Evolutionary conservation across 2,329 filamentous ascomycete genomes (phyloP).

Genomic region (Samsoniella hepiali): DNA sequence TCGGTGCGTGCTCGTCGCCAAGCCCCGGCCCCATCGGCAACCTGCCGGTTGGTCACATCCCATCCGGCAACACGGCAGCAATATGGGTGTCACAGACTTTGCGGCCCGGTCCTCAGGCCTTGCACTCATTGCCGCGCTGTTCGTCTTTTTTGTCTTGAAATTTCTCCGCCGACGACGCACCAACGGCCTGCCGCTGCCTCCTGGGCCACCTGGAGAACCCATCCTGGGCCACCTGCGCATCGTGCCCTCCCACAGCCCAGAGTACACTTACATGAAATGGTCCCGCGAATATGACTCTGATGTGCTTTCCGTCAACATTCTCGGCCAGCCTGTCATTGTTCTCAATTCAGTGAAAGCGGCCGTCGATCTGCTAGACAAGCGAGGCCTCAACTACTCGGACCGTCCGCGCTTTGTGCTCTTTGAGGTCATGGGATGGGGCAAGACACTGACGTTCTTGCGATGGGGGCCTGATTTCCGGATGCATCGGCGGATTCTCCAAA

Average conservation of each 20-base stretch:
- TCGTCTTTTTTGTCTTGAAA: slow-evolving; percentile 17
- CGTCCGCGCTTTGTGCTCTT: slow-evolving; percentile 44
- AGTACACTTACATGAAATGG: slow-evolving; percentile 31
- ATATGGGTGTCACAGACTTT: slow-evolving; percentile 1
- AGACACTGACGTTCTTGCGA: slow-evolving; percentile 44
- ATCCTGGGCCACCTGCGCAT: slow-evolving; percentile 44
- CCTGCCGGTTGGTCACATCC: background rate
- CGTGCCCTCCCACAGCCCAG: slow-evolving; percentile 35
- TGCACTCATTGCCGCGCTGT: background rate
- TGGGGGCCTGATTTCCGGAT: slow-evolving; percentile 42
- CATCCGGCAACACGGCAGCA: background rate
- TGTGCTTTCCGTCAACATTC: slow-evolving; percentile 32
- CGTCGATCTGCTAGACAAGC: slow-evolving; percentile 42
- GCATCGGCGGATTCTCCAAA: slow-evolving; percentile 44
- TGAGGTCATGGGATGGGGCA: slow-evolving; percentile 44
- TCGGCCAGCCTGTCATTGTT: slow-evolving; percentile 38
- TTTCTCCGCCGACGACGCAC: slow-evolving; percentile 10
- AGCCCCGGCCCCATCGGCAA: slow-evolving; percentile 5
- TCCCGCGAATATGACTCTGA: slow-evolving; percentile 49
- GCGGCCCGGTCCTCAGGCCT: background rate
- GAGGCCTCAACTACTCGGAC: slow-evolving; percentile 43
- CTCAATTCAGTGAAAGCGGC: slow-evolving; percentile 43
- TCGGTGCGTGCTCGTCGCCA: background rate
- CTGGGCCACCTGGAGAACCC: slow-evolving; percentile 34
- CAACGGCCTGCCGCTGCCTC: slow-evolving; percentile 27